Percentiles rank a stretch among this genome's conserved stretches.
Evolutionary conservation across 495 filamentous ascomycete species (phyloP).

Genomic region (Podospora pseudocomata): DNA sequence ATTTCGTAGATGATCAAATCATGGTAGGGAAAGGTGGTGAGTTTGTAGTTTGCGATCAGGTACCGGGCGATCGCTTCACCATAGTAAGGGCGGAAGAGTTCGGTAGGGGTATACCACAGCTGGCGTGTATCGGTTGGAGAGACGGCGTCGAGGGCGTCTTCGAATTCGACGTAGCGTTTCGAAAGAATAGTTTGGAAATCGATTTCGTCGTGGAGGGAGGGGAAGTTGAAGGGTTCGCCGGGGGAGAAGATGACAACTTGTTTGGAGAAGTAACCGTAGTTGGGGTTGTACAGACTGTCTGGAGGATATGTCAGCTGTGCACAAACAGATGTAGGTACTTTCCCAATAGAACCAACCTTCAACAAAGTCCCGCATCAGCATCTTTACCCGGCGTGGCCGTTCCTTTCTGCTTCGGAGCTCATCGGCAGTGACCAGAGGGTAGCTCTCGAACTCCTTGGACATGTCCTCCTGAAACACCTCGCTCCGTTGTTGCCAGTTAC

Average conservation of each 20-base stretch:
- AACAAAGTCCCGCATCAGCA: slow-evolving; percentile 95
- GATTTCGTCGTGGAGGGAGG: slow-evolving; percentile 69
- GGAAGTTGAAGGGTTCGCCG: slow-evolving; percentile 91
- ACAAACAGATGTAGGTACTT: too few species aligned
- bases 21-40: slow-evolving; percentile 89
- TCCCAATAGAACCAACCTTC: slow-evolving; percentile 59
- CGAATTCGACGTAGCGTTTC: slow-evolving; percentile 79
- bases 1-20: slow-evolving; percentile 99
- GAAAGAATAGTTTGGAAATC: slow-evolving; percentile 75
- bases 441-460: slow-evolving; percentile 69
- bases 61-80: slow-evolving; percentile 95
- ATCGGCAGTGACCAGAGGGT: slow-evolving; percentile 80
- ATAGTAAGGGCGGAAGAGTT: slow-evolving; percentile 94
- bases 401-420: slow-evolving; percentile 66
- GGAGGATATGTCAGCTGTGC: slow-evolving; percentile 9
- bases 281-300: slow-evolving; percentile 96
- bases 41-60: slow-evolving; percentile 90
- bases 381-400: slow-evolving; percentile 85
- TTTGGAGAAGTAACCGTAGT: slow-evolving; percentile 98
- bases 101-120: slow-evolving; percentile 97
- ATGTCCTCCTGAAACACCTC: slow-evolving; percentile 69
- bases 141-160: slow-evolving; percentile 74
- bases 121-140: slow-evolving; percentile 70
- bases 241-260: slow-evolving; percentile 94
- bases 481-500: slow-evolving; percentile 76